Conservation (phyloP, 305 asterid species). For the Ilex paraguariensis region DNA sequence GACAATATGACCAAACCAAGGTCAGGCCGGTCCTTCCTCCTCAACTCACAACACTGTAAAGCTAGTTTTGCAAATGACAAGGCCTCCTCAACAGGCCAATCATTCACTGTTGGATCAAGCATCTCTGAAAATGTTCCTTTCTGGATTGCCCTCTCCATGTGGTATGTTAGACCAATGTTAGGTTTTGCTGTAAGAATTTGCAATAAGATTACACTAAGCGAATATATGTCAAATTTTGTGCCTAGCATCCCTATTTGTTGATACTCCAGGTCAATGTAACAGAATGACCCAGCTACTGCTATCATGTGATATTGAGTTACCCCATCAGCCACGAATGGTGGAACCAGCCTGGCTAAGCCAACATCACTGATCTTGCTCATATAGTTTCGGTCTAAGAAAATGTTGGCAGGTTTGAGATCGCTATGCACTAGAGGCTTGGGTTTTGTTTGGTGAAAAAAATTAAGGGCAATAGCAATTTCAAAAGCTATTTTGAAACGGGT, state of each 20-base stretch:
- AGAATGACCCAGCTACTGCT: conserved; percentile 86
- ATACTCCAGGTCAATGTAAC: conserved; percentile 88
- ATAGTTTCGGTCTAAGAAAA: conserved; percentile 62
- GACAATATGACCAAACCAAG: conserved; percentile 63
- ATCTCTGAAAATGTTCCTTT: conserved; percentile 36
- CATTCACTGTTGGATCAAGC: conserved; percentile 52
- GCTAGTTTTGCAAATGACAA: conserved; percentile 58
- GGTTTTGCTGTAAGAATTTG: conserved; percentile 66
- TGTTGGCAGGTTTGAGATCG: conserved; percentile 86
- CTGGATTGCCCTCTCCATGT: conserved; percentile 57
- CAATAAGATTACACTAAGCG: conserved; percentile 55
- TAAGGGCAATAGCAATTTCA: conserved; percentile 77
- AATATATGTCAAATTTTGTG: conserved; percentile 74
- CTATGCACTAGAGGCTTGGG: conserved; percentile 94
- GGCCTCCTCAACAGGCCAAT: conserved; percentile 74
- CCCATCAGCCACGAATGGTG: conserved; percentile 43
- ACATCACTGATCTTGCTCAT: conserved; percentile 83
- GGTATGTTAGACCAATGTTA: conserved; percentile 66
- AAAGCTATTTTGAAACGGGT: conserved; percentile 71
- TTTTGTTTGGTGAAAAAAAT: conserved; percentile 69
- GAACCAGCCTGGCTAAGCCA: conserved; percentile 74
- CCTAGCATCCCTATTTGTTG: conserved; percentile 83
- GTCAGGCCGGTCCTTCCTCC: conserved; percentile 75
- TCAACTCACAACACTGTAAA: conserved; percentile 65
- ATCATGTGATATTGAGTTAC: conserved; percentile 67